These are phyloP conservation scores for Annulohypoxylon maeteangense DNA, from an alignment of 495 filamentous ascomycete genomes.

Conservation along the genomic window DNA sequence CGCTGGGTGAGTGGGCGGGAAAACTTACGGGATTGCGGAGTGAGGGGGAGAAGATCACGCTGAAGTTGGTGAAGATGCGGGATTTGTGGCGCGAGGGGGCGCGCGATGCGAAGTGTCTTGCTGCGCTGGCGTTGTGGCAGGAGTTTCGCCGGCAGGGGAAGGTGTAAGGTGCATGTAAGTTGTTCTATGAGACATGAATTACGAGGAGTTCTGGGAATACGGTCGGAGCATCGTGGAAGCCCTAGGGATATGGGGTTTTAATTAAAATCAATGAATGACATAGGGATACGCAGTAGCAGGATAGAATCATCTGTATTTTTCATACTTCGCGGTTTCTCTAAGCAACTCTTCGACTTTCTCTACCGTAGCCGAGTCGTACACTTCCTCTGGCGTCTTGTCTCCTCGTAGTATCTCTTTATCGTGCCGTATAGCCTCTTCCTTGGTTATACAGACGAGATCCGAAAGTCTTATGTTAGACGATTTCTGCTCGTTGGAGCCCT, in stretches of 20 bases:
- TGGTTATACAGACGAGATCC: constrained; percentile 94
- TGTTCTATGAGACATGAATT: not conserved
- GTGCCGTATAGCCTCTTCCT: constrained; percentile 87
- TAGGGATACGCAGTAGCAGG: not conserved
- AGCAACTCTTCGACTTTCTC: constrained; percentile 70
- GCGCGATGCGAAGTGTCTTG: constrained; percentile 82
- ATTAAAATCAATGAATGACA: not conserved
- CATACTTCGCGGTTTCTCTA: constrained; percentile 57
- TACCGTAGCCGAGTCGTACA: constrained; percentile 75
- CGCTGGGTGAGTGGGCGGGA: constrained; percentile 76
- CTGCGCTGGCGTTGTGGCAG: constrained; percentile 80
- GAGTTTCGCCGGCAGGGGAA: constrained; percentile 74
- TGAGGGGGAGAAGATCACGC: constrained; percentile 83
- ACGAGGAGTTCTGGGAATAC: not conserved
- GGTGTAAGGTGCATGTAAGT: too few relatives aligned
- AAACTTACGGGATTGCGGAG: constrained; percentile 81
- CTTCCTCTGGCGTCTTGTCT: constrained; percentile 70
- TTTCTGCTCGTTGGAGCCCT: constrained; percentile 76
- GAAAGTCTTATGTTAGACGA: constrained; percentile 68
- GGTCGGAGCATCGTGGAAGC: not conserved
- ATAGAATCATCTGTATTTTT: constrained; percentile 46
- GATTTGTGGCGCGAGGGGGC: constrained; percentile 80
- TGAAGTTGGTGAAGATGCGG: constrained; percentile 74
- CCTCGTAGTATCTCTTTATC: constrained; percentile 82
- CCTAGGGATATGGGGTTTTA: not conserved